Percentiles rank a stretch among this genome's conserved stretches.
Evolutionary conservation across 2,329 filamentous ascomycete species (phyloP).

Genomic region (Apiospora malaysiana): DNA sequence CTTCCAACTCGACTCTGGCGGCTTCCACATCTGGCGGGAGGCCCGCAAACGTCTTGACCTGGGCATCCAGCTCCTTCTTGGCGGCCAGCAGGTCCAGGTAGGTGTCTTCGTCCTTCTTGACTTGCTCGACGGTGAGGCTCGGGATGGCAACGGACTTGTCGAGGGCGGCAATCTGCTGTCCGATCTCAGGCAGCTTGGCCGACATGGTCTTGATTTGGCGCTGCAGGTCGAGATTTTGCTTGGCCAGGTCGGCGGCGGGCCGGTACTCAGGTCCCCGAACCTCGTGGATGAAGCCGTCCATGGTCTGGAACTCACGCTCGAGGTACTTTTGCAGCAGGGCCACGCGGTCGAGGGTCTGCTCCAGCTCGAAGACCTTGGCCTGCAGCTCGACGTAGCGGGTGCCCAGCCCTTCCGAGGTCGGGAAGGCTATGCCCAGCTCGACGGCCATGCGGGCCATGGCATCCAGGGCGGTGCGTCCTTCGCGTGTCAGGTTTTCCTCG

Average conservation of each 20-base stretch:
- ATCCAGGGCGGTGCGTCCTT: constrained; percentile 62
- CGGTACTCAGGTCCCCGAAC: constrained; percentile 56
- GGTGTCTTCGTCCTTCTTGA: constrained; percentile 63
- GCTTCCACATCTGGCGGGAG: constrained; percentile 73
- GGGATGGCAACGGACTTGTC: constrained; percentile 38
- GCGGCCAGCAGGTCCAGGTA: constrained; percentile 62
- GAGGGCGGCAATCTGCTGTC: constrained; percentile 56
- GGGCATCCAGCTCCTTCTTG: constrained; percentile 65
- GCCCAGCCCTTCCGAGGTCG: constrained; percentile 56
- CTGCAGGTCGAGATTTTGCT: constrained; percentile 76
- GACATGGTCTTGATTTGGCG: constrained; percentile 71
- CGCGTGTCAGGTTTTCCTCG: constrained; percentile 58
- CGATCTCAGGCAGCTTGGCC: constrained; percentile 71
- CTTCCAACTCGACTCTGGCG: constrained; percentile 74
- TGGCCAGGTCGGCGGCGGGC: constrained; percentile 63
- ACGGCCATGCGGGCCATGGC: constrained; percentile 60
- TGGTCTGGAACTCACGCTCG: constrained; percentile 52
- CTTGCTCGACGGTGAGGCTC: constrained; percentile 56
- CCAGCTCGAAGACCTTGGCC: constrained; percentile 56
- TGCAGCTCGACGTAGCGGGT: constrained; percentile 62
- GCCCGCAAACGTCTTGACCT: constrained; percentile 71
- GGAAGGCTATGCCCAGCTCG: constrained; percentile 55
- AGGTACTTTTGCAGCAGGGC: constrained; percentile 63
- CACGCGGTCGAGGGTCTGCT: constrained; percentile 62
- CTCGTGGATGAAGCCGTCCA: constrained; percentile 47